phyloP scores from a whole-genome alignment of 1,139 yeast species.

The Candida glucosophila region DNA sequence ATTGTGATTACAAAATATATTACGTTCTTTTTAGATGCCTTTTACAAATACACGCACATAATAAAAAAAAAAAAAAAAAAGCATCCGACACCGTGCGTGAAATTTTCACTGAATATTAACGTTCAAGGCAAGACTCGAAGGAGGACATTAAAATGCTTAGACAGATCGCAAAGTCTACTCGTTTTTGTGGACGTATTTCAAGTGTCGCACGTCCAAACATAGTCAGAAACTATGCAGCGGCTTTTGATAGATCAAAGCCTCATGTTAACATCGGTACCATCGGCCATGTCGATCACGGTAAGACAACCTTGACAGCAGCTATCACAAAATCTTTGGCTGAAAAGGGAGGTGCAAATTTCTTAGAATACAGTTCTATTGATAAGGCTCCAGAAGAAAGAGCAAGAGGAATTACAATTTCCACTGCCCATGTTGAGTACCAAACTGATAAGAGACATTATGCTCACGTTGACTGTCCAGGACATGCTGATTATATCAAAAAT shows the following conservation, averaged over 20 bases:
- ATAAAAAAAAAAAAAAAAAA: no score
- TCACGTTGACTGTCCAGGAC: conserved; percentile 98
- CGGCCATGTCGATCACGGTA: conserved; percentile 96
- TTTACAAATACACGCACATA: no score
- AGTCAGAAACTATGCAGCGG: conserved; percentile 44
- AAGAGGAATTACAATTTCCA: conserved; percentile 97
- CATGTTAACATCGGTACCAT: conserved; percentile 94
- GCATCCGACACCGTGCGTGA: no score
- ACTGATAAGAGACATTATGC: conserved; percentile 91
- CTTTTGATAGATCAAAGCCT: conserved; percentile 87
- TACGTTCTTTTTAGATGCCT: no score
- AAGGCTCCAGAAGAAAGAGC: conserved; percentile 99
- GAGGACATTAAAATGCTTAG: conserved; percentile 17
- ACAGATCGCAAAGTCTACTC: conserved; percentile 13
- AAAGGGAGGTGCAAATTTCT: conserved; percentile 86
- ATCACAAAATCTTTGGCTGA: conserved; percentile 89
- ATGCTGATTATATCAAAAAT: conserved; percentile 96
- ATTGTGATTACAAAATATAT: no score
- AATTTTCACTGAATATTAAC: no score
- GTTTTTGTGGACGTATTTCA: conserved; percentile 11
- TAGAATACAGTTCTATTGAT: conserved; percentile 90
- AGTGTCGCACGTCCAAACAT: conserved; percentile 18
- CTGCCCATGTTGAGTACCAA: conserved; percentile 95
- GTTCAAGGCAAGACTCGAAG: no score
- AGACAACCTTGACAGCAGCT: conserved; percentile 96